Base-by-base conservation (phyloP, 2,329 filamentous ascomycete species). In the Talaromyces verruculosus region DNA sequence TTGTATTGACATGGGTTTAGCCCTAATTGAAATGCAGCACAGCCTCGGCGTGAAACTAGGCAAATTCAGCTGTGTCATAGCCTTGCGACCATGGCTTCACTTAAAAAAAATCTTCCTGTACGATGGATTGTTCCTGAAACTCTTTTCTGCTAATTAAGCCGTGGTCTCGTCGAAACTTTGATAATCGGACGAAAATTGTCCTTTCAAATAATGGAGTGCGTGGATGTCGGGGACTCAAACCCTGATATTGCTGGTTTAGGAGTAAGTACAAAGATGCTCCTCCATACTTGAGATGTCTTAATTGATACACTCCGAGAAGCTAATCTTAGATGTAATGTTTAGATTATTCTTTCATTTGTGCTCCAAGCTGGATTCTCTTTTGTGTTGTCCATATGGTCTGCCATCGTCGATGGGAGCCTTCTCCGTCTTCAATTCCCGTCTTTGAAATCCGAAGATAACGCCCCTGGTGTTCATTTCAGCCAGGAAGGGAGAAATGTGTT, bases 261-360 rank as follows among this genome's bases (percentile, higher is more conserved):
- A 41, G 30, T 43, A 43, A 30, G 47, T 1, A 17, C 43, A 63
- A 28, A 39, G 10, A 13, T 25, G 19, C 22, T 19, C 22, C 22
- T 63, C 22, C 37, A n/a, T 22, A 33, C 19, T 47, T 4, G 22
- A 25, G 25, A 25, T 25, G 3, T 25, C 25, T 25, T 19, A 0
- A n/a, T 10, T 10, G 41, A 13, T 15, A 11, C 47, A n/a, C 17
- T 8, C 37, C 15, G 2, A 33, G 37, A 41, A 43, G 37, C 17
- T 53, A 28, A 53, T 22, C 13, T 10, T 13, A 19, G 15, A 13
- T 39, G 3, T 13, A n/a, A 4, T 63, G n/a, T 22, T 17, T 15
- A 63, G 61, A 57, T 57, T 15, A 63, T 63, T 13, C 35, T 43
- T 15, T 63, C 61, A 7, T 63, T 63, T 41, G 47, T 63, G 17